Conservation (phyloP, 2,329 filamentous ascomycete genomes). For the Emmonsia crescens region DNA sequence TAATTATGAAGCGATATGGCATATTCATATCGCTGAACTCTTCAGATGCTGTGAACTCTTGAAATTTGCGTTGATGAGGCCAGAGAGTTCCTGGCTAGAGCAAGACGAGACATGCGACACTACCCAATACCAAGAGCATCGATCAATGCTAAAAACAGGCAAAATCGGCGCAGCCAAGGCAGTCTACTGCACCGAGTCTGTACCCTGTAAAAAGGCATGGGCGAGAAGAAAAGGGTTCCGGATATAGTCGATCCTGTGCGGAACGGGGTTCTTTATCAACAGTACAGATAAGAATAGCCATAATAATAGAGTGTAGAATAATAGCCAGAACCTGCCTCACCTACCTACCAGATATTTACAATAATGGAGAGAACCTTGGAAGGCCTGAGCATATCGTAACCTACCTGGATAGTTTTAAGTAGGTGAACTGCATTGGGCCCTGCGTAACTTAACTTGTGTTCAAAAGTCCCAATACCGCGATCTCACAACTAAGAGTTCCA, state of each 20-base stretch:
- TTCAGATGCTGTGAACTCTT: not conserved
- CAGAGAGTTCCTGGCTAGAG: not conserved
- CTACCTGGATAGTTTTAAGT: too few species aligned
- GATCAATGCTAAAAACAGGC: not conserved
- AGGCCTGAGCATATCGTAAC: too few species aligned
- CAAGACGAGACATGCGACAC: not conserved
- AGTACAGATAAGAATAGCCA: not conserved
- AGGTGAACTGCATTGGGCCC: not conserved
- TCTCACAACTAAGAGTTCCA: too few species aligned
- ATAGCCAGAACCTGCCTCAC: too few species aligned
- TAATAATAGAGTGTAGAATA: too few species aligned
- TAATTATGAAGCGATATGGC: not conserved
- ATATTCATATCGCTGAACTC: not conserved
- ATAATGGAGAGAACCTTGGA: too few species aligned
- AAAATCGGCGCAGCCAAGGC: not conserved
- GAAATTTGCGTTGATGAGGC: not conserved
- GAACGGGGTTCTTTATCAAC: not conserved
- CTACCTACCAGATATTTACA: too few species aligned
- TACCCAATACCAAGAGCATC: conserved; percentile 1
- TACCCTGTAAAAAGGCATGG: not conserved
- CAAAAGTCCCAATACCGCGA: not conserved
- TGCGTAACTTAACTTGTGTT: not conserved
- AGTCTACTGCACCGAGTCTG: not conserved
- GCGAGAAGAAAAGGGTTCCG: not conserved
- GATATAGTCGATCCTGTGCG: too few species aligned